Evolutionary conservation across 441 rosid genomes (phyloP), one percentile per base, ranked within the genome.

Genomic region (Aleurites moluccanus): DNA sequence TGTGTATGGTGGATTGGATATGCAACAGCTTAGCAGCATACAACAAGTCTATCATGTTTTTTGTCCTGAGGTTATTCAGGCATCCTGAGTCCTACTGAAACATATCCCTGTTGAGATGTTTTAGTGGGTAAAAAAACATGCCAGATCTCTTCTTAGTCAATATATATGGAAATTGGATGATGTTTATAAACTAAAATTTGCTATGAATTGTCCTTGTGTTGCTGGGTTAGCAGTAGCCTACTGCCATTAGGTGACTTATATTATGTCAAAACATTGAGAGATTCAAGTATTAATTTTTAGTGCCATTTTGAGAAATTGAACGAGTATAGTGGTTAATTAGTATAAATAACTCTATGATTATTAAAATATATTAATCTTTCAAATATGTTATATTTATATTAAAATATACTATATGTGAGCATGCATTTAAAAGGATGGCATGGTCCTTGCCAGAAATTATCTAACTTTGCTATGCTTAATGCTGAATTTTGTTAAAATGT

Each of bases 401-500:
- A 55, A 25, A 1, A 25, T 56, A 2, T 56, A 50, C 2, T 21
- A 6, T n/a, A 57, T 44, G 13, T 13, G 35, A 2, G 10, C 53
- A 25, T 33, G 35, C 53, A 45, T 66, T 45, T 44, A 3, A 21
- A 21, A 14, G 69, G 38, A 28, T 28, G 55, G 27, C 57, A 27
- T 42, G 44, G 10, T 18, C 57, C 44, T 60, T 44, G 44, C 57
- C 57, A 72, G 11, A 45, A 30, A 44, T 30, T 28, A 38, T 33
- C 42, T 61, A n/a, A 13, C 6, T 49, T 21, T 30, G 68, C 38
- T 30, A 9, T 28, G 68, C 44, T 61, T 45, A 67, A 45, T 62
- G 75, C 68, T 72, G 45, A 52, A 47, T 13, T n/a, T 55, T 11
- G 61, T 69, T 30, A 27, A 45, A 68, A 27, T n/a, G 60, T 44